phyloP scores from a whole-genome alignment of 2,329 filamentous ascomycete genomes.

The Fusarium sp. region DNA sequence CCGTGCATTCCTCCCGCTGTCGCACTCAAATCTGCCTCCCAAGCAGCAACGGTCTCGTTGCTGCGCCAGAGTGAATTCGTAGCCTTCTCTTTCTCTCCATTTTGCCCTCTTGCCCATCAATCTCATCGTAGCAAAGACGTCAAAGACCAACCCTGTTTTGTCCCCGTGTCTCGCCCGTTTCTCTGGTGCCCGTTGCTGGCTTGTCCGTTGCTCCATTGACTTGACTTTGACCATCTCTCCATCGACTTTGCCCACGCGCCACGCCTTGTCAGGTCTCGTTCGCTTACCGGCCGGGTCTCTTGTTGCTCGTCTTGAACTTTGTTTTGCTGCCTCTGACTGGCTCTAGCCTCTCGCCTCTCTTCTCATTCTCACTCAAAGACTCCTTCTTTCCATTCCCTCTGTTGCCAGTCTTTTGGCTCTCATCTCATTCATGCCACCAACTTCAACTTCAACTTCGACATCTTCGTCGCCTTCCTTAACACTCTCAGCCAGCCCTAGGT shows the following conservation, averaged over 20 bases:
- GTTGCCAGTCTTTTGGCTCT: slow-evolving; percentile 39
- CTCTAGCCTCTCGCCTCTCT: slow-evolving; percentile 40
- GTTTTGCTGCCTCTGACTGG: slow-evolving; percentile 46
- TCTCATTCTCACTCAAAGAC: slow-evolving; percentile 41
- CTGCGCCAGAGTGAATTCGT: slow-evolving; percentile 45
- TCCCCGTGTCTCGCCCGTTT: slow-evolving; percentile 46
- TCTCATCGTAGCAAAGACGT: slow-evolving; percentile 22
- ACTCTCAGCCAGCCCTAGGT: slow-evolving; percentile 40
- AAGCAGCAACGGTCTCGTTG: slow-evolving; percentile 46
- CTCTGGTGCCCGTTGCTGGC: slow-evolving; percentile 43
- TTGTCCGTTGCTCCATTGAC: slow-evolving; percentile 43
- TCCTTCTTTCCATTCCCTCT: slow-evolving; percentile 41
- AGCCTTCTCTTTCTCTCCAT: slow-evolving; percentile 29
- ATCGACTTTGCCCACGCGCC: slow-evolving; percentile 28
- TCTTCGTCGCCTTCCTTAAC: slow-evolving; percentile 36
- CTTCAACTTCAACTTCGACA: slow-evolving; percentile 39
- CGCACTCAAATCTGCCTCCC: slow-evolving; percentile 36
- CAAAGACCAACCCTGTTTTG: slow-evolving; percentile 26
- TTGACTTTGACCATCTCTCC: slow-evolving; percentile 44
- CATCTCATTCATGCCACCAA: slow-evolving; percentile 40
- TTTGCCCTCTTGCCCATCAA: slow-evolving; percentile 5
- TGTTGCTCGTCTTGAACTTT: slow-evolving; percentile 47
- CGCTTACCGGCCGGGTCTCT: slow-evolving; percentile 42
- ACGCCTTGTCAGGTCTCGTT: slow-evolving; percentile 45
- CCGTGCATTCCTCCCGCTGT: slow-evolving; percentile 49